phyloP scores from a whole-genome alignment of 1,139 yeast genomes.

The Saccharomyces hybrid region DNA sequence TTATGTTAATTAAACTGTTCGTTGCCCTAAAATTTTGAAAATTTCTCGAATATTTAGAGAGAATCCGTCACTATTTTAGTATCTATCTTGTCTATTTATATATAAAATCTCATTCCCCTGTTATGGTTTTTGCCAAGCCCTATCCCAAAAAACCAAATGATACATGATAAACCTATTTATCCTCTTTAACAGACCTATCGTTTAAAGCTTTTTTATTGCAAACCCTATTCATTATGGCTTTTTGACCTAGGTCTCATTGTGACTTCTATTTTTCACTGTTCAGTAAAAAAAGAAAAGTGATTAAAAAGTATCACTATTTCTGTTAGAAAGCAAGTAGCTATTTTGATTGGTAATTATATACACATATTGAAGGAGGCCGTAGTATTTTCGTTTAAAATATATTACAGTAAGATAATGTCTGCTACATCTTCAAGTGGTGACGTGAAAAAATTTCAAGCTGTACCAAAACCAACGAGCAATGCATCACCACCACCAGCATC shows the following conservation, averaged over 20 bases:
- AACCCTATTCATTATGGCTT: neutral
- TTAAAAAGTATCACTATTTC: neutral
- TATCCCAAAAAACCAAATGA: neutral
- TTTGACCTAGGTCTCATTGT: neutral
- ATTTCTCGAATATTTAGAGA: neutral
- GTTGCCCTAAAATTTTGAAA: neutral
- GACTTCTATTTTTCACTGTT: neutral
- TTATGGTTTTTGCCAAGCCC: neutral
- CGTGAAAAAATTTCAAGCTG: neutral
- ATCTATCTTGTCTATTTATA: neutral
- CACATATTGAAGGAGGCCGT: neutral
- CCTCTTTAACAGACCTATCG: neutral
- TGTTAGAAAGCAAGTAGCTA: neutral
- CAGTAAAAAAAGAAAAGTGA: neutral
- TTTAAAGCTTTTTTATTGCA: neutral
- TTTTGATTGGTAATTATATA: neutral
- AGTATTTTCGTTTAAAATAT: neutral
- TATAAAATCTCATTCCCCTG: neutral
- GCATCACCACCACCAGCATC: slow-evolving; percentile 2
- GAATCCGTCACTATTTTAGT: neutral
- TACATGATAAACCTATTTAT: too few relatives aligned
- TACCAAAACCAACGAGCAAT: neutral
- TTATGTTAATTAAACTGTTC: neutral
- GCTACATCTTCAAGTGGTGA: neutral
- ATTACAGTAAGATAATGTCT: neutral